Conservation (phyloP, 139 green algal species). For the Edaphochlamys debaryana region DNA sequence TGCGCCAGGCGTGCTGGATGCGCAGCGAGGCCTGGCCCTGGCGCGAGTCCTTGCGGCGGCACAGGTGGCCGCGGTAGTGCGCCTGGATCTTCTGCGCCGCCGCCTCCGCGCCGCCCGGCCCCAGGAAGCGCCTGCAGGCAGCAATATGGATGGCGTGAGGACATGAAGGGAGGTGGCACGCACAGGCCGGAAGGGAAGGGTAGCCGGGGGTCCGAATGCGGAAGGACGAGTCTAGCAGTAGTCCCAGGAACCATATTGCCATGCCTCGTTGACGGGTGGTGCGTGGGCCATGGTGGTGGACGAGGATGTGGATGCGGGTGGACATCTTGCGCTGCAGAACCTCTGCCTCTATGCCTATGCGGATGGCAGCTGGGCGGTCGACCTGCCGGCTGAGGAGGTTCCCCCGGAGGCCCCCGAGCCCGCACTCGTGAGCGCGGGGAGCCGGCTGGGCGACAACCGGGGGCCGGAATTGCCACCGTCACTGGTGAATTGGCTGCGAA, state of each 20-base stretch:
- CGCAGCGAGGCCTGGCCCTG: slow-evolving; percentile 33
- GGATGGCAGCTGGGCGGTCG: slow-evolving; percentile 81
- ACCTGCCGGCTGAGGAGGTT: slow-evolving; percentile 85
- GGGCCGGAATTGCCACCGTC: no score
- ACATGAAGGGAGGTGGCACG: neutral
- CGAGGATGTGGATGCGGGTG: no score
- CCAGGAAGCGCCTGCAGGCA: slow-evolving; percentile 55
- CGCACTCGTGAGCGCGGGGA: slow-evolving; percentile 39
- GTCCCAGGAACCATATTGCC: no score
- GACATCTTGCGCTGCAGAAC: slow-evolving; percentile 40
- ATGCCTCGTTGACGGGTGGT: neutral
- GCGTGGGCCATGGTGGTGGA: no score
- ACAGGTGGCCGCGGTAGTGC: slow-evolving; percentile 57
- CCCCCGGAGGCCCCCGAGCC: slow-evolving; percentile 95
- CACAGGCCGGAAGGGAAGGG: no score
- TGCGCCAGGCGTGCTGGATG: slow-evolving; percentile 62
- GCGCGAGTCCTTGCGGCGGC: slow-evolving; percentile 36
- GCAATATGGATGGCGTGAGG: neutral
- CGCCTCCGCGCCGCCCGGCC: slow-evolving; percentile 34
- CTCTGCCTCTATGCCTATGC: slow-evolving; percentile 67
- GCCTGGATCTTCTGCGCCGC: slow-evolving; percentile 68
- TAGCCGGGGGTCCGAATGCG: no score
- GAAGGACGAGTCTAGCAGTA: no score
- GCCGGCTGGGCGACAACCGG: no score
- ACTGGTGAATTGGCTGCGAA: neutral